These are phyloP conservation scores for Venturia pyrina DNA, from an alignment of 2,329 filamentous ascomycete species.

Conservation along the genomic window DNA sequence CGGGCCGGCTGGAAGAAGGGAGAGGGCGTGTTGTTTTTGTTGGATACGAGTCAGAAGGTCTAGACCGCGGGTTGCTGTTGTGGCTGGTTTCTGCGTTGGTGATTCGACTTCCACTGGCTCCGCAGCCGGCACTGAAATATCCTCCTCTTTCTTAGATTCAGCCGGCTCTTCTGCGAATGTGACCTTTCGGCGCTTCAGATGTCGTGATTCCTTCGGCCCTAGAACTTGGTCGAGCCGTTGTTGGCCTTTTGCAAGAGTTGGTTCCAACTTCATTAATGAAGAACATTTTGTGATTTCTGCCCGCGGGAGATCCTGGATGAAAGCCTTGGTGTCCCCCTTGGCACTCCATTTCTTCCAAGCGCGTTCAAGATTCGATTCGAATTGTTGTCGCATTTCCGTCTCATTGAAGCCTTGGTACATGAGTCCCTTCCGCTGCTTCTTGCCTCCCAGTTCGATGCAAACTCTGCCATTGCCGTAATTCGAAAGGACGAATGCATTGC, in stretches of 20 bases:
- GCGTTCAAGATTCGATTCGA: slow-evolving; percentile 37
- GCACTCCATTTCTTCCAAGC: slow-evolving; percentile 33
- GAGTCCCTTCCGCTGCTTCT: slow-evolving; percentile 16
- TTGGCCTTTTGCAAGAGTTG: slow-evolving; percentile 40
- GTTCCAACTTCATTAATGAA: slow-evolving; percentile 24
- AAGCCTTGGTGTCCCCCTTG: slow-evolving; percentile 25
- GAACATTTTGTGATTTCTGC: slow-evolving; percentile 29
- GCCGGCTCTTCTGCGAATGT: neutral
- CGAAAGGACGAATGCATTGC: slow-evolving; percentile 28
- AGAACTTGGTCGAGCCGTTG: slow-evolving; percentile 55
- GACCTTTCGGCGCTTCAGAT: neutral
- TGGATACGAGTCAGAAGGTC: slow-evolving; percentile 41
- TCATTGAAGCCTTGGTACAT: slow-evolving; percentile 31
- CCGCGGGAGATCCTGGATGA: slow-evolving; percentile 24
- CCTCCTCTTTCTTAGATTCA: neutral
- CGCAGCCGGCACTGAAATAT: neutral
- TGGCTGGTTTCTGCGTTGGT: neutral
- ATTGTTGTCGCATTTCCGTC: slow-evolving; percentile 37
- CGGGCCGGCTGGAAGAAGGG: slow-evolving; percentile 28
- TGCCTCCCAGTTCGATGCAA: slow-evolving; percentile 29
- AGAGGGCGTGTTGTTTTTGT: slow-evolving; percentile 36
- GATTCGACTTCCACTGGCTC: neutral
- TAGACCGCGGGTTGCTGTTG: slow-evolving; percentile 28
- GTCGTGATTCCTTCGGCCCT: slow-evolving; percentile 45
- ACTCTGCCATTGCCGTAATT: slow-evolving; percentile 34